Conservation (phyloP, 352 stramenopile species). For the Thalassiosira hispida region DNA sequence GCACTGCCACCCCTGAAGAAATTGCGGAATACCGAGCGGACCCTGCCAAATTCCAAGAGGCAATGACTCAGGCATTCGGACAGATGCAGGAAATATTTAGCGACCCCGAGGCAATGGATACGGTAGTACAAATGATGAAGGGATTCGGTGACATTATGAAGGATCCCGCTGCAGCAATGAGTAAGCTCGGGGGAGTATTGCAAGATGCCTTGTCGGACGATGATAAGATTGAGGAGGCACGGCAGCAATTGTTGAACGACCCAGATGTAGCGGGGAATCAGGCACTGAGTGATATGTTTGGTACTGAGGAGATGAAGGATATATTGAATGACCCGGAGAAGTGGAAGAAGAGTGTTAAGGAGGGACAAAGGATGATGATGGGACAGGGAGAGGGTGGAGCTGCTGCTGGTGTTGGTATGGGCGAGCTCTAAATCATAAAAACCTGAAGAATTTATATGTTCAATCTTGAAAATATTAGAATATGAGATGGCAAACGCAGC, state of each 20-base stretch:
- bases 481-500: too few species aligned
- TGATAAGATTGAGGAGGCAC: slow-evolving; percentile 79
- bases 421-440: slow-evolving; percentile 21
- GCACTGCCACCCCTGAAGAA: slow-evolving; percentile 61
- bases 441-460: too few species aligned
- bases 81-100: slow-evolving; percentile 76
- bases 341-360: slow-evolving; percentile 73
- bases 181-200: slow-evolving; percentile 59
- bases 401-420: slow-evolving; percentile 42
- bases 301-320: slow-evolving; percentile 71
- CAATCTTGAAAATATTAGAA: too few species aligned
- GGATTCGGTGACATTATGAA: slow-evolving; percentile 64
- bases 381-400: slow-evolving; percentile 26
- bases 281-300: slow-evolving; percentile 60
- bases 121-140: slow-evolving; percentile 67
- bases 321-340: slow-evolving; percentile 75
- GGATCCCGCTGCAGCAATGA: slow-evolving; percentile 50
- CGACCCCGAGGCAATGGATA: slow-evolving; percentile 67
- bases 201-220: slow-evolving; percentile 57
- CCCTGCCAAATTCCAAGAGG: slow-evolving; percentile 74
- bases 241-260: slow-evolving; percentile 65
- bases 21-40: slow-evolving; percentile 72
- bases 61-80: slow-evolving; percentile 74
- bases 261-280: slow-evolving; percentile 56
- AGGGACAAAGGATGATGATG: slow-evolving; percentile 61